Base-by-base conservation (phyloP, 805 yeast species). In the Phaffomyces antillensis region DNA sequence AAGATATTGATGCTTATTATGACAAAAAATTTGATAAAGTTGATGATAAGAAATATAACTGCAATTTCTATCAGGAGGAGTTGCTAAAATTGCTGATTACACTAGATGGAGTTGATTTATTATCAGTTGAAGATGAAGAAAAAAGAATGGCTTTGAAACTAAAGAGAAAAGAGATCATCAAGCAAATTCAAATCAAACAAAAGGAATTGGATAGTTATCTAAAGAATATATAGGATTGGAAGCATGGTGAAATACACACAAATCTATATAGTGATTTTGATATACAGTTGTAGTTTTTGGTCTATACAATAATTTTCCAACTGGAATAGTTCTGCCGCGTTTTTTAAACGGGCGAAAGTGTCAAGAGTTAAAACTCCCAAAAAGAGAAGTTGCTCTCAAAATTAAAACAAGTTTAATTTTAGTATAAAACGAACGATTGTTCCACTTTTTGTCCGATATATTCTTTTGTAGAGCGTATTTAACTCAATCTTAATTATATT, bases 151-250 rank as follows among this genome's bases (percentile, higher is more conserved):
- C 71, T 55, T 65, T 85, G 51, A 75, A 86, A 51, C 66, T 67
- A 23, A 71, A 70, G 56, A 71, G 95, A 52, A 83, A 79, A 56
- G 71, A 68, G 42, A 73, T 75, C 7, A 79, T 85, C 51, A 78
- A 73, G 52, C 63, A 68, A 38, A 74, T 84, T 40, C 95, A 85
- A 36, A n/a, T 24, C 3, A 37, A 31, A 12, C 45, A 40, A 18
- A 53, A 50, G 34, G 45, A 36, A 7, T 42, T 54, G 10, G 57
- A 54, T 36, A 38, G 7, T 6, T 52, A 42, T 33, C 46, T 43
- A 30, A 44, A 48, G 40, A 39, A 43, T 15, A 18, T 35, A n/a
- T 28, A 28, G 30, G 11, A 12, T 9, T 11, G 13, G 13, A 28
- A 5, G 12, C 30, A 28, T 13, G 13, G 6, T 28, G 23, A 20